phyloP scores from a whole-genome alignment of 495 filamentous ascomycete genomes.

The Tuber umbilicatum region DNA sequence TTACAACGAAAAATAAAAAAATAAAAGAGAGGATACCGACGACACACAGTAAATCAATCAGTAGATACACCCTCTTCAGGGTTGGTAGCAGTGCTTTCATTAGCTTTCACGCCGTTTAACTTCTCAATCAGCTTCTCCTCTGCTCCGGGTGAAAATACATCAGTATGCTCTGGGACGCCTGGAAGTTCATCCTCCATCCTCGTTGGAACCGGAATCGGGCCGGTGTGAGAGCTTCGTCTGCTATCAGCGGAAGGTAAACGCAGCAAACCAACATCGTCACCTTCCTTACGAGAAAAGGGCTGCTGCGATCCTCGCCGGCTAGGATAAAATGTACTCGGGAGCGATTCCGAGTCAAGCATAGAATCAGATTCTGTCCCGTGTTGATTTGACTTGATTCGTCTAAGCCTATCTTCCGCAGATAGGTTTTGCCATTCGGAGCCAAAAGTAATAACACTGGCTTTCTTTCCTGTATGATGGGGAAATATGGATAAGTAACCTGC shows the following conservation, averaged over 20 bases:
- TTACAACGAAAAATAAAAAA: conserved; percentile 9
- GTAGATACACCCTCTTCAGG: conserved; percentile 14
- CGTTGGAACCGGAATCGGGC: conserved; percentile 19
- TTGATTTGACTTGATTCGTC: conserved; percentile 31
- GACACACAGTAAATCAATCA: conserved; percentile 19
- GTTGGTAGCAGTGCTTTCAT: conserved; percentile 13
- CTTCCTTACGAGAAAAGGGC: conserved; percentile 15
- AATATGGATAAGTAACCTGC: conserved; percentile 11
- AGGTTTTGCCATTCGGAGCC: conserved; percentile 82
- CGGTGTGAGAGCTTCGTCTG: conserved; percentile 30
- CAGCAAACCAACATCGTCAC: conserved; percentile 24
- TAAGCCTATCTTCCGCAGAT: conserved; percentile 59
- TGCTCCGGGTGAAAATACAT: conserved; percentile 22
- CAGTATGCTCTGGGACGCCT: conserved; percentile 31
- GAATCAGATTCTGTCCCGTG: conserved; percentile 31
- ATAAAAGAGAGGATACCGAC: background rate
- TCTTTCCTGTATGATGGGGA: conserved; percentile 56
- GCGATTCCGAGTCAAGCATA: conserved; percentile 25
- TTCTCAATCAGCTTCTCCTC: conserved; percentile 32
- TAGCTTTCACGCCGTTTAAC: conserved; percentile 32
- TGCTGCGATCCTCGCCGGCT: conserved; percentile 33
- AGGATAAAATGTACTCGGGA: conserved; percentile 19
- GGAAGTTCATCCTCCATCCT: conserved; percentile 29
- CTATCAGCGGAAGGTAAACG: conserved; percentile 23
- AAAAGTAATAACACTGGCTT: conserved; percentile 91